A percentile compares a stretch with the other conserved stretches of the same genome.
Evolutionary conservation across 2,329 filamentous ascomycete genomes (phyloP).

Genomic region (Hirsutella minnesotensis): DNA sequence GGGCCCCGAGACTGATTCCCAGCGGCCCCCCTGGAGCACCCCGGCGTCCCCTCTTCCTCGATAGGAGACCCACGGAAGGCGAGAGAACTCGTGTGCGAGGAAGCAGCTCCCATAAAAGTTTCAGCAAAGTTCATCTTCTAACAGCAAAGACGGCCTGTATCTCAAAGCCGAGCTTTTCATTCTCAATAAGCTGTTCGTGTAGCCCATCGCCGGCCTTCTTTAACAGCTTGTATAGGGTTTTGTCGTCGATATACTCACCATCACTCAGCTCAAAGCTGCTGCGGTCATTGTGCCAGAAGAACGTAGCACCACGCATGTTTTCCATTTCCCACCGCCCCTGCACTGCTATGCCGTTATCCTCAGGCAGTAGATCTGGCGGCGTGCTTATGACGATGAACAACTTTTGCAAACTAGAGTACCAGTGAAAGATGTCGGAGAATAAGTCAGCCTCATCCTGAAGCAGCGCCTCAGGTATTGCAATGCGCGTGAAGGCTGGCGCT

Average conservation of each 20-base stretch:
- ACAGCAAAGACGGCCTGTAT: not conserved
- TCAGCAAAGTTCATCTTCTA: not conserved
- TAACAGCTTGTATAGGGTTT: not conserved
- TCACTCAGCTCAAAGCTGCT: not conserved
- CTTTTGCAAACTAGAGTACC: not conserved
- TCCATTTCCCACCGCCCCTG: constrained; percentile 6
- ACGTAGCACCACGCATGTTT: not conserved
- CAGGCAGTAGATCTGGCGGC: not conserved
- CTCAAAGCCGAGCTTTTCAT: too few relatives aligned
- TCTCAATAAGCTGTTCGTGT: too few relatives aligned
- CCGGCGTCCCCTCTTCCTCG: too few relatives aligned
- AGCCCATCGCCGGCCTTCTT: too few relatives aligned
- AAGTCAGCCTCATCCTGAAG: not conserved
- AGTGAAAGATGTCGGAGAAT: constrained; percentile 6
- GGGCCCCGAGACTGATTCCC: too few relatives aligned
- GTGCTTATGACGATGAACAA: not conserved
- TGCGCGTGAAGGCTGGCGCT: constrained; percentile 4
- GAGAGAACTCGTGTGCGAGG: too few relatives aligned
- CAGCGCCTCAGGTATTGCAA: constrained; percentile 11
- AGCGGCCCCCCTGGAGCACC: too few relatives aligned
- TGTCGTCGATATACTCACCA: not conserved
- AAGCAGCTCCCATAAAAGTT: too few relatives aligned
- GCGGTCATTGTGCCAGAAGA: not conserved
- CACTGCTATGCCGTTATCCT: not conserved
- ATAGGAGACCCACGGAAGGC: too few relatives aligned